Percentiles rank a stretch among this genome's conserved stretches.
Conservation (phyloP, 2,329 filamentous ascomycete genomes). For the Alternaria arborescens region DNA sequence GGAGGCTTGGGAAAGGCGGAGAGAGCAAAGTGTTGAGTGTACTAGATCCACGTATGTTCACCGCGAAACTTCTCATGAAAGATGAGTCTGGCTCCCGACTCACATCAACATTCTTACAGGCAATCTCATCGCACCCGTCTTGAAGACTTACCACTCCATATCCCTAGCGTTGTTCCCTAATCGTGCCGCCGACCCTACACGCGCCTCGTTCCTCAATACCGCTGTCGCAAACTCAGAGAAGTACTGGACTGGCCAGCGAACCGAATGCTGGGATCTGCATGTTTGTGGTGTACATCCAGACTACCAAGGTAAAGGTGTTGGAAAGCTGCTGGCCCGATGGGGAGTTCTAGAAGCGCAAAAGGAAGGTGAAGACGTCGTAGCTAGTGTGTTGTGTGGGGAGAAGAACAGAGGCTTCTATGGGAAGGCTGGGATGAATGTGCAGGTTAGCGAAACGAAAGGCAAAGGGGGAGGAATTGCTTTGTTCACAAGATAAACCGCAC, state of each 20-base stretch:
- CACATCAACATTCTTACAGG: constrained; percentile 18
- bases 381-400: constrained; percentile 42
- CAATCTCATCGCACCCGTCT: constrained; percentile 26
- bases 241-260: constrained; percentile 37
- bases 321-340: constrained; percentile 50
- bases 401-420: constrained; percentile 42
- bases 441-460: constrained; percentile 16
- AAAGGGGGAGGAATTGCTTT: constrained; percentile 27
- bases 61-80: neutral
- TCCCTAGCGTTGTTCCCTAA: constrained; percentile 29
- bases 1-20: constrained; percentile 36
- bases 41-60: constrained; percentile 35
- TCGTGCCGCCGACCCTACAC: constrained; percentile 36
- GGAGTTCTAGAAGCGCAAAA: constrained; percentile 46
- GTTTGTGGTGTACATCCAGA: constrained; percentile 46
- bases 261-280: constrained; percentile 41
- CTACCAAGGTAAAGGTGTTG: constrained; percentile 49
- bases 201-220: constrained; percentile 27
- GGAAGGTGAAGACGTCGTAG: constrained; percentile 35
- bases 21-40: constrained; percentile 18
- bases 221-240: constrained; percentile 31
- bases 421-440: constrained; percentile 29
- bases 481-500: constrained; percentile 23
- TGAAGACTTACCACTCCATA: constrained; percentile 21
- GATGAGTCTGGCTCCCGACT: neutral